Percentiles rank a stretch among this genome's conserved stretches.
Conservation (phyloP, 129 eudicot species). For the Erigeron canadensis region DNA sequence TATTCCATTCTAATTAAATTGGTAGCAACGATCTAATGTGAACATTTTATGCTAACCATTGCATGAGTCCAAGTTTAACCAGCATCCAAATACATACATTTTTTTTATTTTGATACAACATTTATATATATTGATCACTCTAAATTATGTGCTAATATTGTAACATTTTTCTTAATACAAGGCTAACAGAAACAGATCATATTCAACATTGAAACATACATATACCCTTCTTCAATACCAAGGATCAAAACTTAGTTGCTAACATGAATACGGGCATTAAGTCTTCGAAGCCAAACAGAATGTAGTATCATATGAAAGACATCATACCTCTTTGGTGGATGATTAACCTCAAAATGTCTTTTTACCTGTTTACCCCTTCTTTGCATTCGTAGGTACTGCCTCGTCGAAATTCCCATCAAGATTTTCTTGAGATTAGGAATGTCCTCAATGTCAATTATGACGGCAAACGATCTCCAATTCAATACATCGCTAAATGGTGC, state of each 20-base stretch:
- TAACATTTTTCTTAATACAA: not conserved
- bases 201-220: not conserved
- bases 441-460: conserved; percentile 39
- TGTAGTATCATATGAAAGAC: conserved; percentile 70
- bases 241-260: conserved; percentile 12
- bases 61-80: no score
- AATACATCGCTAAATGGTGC: conserved; percentile 67
- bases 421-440: conserved; percentile 54
- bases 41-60: no score
- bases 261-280: conserved; percentile 37
- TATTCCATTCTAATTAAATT: no score
- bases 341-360: conserved; percentile 61
- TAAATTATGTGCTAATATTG: not conserved
- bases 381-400: conserved; percentile 45
- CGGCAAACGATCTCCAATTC: conserved; percentile 58
- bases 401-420: conserved; percentile 42
- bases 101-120: not conserved
- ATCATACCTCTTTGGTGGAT: conserved; percentile 53
- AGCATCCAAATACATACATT: no score
- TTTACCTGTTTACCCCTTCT: conserved; percentile 49
- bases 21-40: no score
- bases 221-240: not conserved
- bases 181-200: not conserved
- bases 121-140: not conserved
- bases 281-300: conserved; percentile 73